Percentiles rank a stretch among this genome's conserved stretches.
phyloP scores from a whole-genome alignment of 495 filamentous ascomycete species.

The Penicillium dipodomyicola region DNA sequence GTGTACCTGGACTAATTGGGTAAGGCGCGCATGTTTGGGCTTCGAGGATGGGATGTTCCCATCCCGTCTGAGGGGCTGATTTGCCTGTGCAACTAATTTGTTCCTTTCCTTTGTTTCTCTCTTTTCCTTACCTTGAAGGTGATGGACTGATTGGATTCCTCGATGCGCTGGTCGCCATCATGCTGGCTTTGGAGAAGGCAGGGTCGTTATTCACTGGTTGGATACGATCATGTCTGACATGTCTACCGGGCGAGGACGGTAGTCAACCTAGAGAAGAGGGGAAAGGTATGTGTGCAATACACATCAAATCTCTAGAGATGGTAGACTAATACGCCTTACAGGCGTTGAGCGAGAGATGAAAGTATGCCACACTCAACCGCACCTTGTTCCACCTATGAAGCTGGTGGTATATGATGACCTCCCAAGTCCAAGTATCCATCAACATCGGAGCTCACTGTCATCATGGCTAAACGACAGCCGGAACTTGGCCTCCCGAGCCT shows the following conservation, averaged over 20 bases:
- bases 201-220: constrained; percentile 44
- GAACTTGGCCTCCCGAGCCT: constrained; percentile 47
- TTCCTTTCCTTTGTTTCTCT: constrained; percentile 14
- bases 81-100: constrained; percentile 13
- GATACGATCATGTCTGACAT: constrained; percentile 44
- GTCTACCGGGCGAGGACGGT: constrained; percentile 27
- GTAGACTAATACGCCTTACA: constrained; percentile 11
- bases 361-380: constrained; percentile 51
- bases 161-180: constrained; percentile 46
- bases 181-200: constrained; percentile 43
- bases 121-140: constrained; percentile 21
- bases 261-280: constrained; percentile 27
- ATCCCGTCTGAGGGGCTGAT: constrained; percentile 17
- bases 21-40: constrained; percentile 9
- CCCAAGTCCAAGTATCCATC: constrained; percentile 28
- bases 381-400: constrained; percentile 48
- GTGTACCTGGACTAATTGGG: constrained; percentile 23
- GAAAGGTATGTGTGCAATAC: constrained; percentile 25
- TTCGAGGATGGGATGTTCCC: constrained; percentile 6
- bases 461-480: constrained; percentile 44
- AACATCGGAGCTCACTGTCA: constrained; percentile 34
- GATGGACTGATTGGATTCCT: constrained; percentile 32
- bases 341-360: constrained; percentile 46
- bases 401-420: constrained; percentile 41
- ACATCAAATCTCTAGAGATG: not conserved